Base-by-base conservation (phyloP, 2,329 filamentous ascomycete genomes). In the Tolypocladium pustulatum region DNA sequence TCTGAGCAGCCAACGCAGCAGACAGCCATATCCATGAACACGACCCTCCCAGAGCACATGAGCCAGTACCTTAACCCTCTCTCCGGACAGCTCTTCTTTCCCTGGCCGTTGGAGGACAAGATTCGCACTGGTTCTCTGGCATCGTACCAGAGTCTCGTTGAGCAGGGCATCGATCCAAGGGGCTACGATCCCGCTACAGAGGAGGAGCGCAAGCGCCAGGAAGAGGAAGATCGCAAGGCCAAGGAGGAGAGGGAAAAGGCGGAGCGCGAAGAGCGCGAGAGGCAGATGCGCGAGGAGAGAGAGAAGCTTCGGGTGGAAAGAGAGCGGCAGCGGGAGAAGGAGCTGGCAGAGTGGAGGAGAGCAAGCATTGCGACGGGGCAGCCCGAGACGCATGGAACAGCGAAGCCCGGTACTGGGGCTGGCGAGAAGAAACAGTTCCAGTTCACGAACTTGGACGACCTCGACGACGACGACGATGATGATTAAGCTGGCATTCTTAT, bases 91-190 rank as follows among this genome's bases (percentile, higher is more conserved):
- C 68, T 76, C n/a, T 95, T 91, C 74, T 80, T 85, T 54, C 90
- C 90, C 0, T 95, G 90, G 90, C 90, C 90, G 0, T 78, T 77
- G 34, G 85, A 90, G 62, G 83, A 87, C 37, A 81, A 84, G 60
- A 89, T 94, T 62, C 81, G 84, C 37, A 75, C 76, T 20, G 89
- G 90, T 40, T 85, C 85, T 1, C 76, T 95, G 49, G 86, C 85
- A 0, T 76, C 78, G 10, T 81, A 84, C 52, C 85, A 91, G 66
- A 73, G 78, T 30, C 78, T 90, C 61, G 64, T 81, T 6, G 85
- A 88, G 65, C 73, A 78, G 57, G 86, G 85, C 9, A 78, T 83
- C 63, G 83, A 89, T 67, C 84, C 84, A 10, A 79, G 75, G 57
- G 78, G 77, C 40, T 83, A 82, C 66, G 83, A 87, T 63, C 84